Base-by-base conservation (phyloP, 148 eudicot species). In the Camellia granthamiana region DNA sequence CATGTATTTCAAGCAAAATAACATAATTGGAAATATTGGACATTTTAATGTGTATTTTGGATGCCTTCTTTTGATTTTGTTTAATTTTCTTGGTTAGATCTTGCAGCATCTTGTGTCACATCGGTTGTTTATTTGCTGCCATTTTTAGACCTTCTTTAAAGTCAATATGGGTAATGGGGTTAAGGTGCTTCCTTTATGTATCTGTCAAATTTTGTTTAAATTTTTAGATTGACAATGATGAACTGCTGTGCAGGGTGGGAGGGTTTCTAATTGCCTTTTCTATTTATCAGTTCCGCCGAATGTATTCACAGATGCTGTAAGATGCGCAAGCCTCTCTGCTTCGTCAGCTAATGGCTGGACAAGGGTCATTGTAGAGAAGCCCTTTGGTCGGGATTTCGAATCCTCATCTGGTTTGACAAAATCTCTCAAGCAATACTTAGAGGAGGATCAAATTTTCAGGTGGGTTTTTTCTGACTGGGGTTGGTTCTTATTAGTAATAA, bases 361-460 rank as follows among this genome's bases (percentile, higher is more conserved):
- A 19, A 79, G 94, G 76, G 97, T 93, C 76, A 93, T 93, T 67
- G 97, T 93, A 13, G 97, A 93, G 86, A 93, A 93, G 82, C 97
- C 97, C 44, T 93, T 93, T 86, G 97, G 97, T 47, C 89, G 94
- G 23, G 94, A 91, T 88, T 93, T 94, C 47, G 94, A 90, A 74
- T 91, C 97, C 43, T 93, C 97, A 21, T 94, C 97, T 84, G 90
- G 92, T 76, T 87, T 93, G 82, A 93, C 97, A 49, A 81, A 64
- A 58, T 82, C 88, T 58, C 94, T 93, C 16, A 93, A 93, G 85
- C 90, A 91, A 74, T 88, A 89, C 77, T 74, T 93, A 72, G 72
- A 90, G 51, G 97, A 93, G 84, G 97, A 93, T 78, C 97, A 93
- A 80, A 93, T 93, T 82, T 93, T 93, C 85, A 88, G 97, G 97